Evolutionary conservation across 2,329 filamentous ascomycete genomes (phyloP).

Genomic region (Aspergillus felis): DNA sequence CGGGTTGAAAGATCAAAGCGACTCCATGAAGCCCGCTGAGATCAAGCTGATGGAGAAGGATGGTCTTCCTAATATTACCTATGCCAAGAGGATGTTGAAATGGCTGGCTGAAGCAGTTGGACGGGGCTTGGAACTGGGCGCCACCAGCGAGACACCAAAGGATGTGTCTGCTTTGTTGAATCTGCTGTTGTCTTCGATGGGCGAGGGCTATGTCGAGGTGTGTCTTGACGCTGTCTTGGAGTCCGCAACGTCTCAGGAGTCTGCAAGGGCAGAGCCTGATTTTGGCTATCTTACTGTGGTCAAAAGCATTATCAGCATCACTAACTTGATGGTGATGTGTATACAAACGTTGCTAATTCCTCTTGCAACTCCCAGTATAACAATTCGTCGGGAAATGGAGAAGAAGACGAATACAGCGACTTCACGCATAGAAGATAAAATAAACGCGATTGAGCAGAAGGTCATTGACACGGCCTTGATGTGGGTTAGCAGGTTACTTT

Average conservation of each 20-base stretch:
- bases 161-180: conserved; percentile 83
- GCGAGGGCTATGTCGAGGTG: conserved; percentile 70
- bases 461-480: conserved; percentile 70
- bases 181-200: conserved; percentile 81
- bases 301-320: conserved; percentile 78
- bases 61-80: conserved; percentile 73
- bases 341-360: conserved; percentile 87
- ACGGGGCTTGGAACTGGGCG: conserved; percentile 83
- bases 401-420: conserved; percentile 72
- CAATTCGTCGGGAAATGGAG: conserved; percentile 84
- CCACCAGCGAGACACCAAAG: conserved; percentile 83
- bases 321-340: conserved; percentile 89
- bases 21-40: conserved; percentile 68
- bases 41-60: conserved; percentile 90
- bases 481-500: conserved; percentile 69
- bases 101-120: conserved; percentile 96
- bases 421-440: conserved; percentile 78
- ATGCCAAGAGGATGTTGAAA: conserved; percentile 95
- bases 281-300: conserved; percentile 76
- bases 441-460: conserved; percentile 65
- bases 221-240: conserved; percentile 69
- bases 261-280: conserved; percentile 78
- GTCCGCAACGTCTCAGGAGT: conserved; percentile 71
- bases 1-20: conserved; percentile 66
- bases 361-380: conserved; percentile 83